These are phyloP conservation scores for Talinum fruticosum DNA, from an alignment of 148 eudicot genomes.

Conservation along the genomic window DNA sequence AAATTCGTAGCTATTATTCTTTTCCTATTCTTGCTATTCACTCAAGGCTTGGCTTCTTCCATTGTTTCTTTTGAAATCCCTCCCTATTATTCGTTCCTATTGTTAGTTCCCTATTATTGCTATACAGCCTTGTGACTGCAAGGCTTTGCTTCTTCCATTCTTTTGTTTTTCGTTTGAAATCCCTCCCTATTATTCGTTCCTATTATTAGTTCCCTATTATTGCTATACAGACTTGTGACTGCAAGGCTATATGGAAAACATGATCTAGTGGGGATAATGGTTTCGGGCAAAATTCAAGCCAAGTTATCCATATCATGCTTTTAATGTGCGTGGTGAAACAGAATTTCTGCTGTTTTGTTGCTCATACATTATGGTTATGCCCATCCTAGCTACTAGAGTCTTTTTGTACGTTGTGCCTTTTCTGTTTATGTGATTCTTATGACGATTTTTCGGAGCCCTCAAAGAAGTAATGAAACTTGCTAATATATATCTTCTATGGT, in stretches of 20 bases:
- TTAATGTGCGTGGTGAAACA: slow-evolving; percentile 4
- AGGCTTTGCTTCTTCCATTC: too few species aligned
- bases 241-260: not conserved
- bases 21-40: too few species aligned
- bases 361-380: slow-evolving; percentile 18
- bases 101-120: too few species aligned
- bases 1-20: too few species aligned
- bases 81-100: too few species aligned
- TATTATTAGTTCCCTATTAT: too few species aligned
- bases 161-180: too few species aligned
- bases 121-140: too few species aligned
- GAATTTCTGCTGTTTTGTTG: slow-evolving; percentile 10
- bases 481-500: slow-evolving; percentile 9
- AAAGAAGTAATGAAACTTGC: not conserved
- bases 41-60: too few species aligned
- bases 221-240: too few species aligned
- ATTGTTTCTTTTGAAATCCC: too few species aligned
- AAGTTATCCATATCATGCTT: not conserved
- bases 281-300: not conserved
- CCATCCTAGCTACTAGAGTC: not conserved
- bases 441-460: not conserved
- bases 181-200: too few species aligned
- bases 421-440: not conserved
- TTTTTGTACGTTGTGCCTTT: not conserved
- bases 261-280: not conserved